Conservation (phyloP, 1,284 basidiomycete genomes). For the Trichosporon sp. region DNA sequence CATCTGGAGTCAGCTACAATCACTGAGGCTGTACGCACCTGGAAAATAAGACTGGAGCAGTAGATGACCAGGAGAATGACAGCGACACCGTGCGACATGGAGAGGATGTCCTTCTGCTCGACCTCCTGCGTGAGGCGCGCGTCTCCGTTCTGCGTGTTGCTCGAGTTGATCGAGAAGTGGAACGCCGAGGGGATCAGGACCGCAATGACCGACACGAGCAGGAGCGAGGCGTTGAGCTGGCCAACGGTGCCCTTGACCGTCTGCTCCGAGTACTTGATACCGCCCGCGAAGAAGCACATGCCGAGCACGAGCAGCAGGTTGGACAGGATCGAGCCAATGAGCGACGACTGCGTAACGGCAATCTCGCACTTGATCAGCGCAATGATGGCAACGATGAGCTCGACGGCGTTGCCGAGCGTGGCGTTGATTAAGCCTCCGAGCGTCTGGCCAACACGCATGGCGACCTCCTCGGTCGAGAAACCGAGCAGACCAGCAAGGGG, state of each 20-base stretch:
- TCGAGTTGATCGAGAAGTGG: conserved; percentile 56
- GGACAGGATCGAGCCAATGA: conserved; percentile 67
- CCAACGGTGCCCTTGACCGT: conserved; percentile 55
- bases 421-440: conserved; percentile 61
- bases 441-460: conserved; percentile 72
- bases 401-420: conserved; percentile 59
- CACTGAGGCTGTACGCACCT: conserved; percentile 45
- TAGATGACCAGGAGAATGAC: conserved; percentile 76
- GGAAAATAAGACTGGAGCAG: conserved; percentile 74
- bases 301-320: conserved; percentile 76
- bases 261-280: conserved; percentile 55
- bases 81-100: conserved; percentile 77
- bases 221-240: conserved; percentile 59
- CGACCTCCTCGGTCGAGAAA: conserved; percentile 84
- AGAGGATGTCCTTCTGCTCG: conserved; percentile 63
- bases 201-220: conserved; percentile 60
- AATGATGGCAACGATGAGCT: conserved; percentile 68
- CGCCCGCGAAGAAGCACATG: conserved; percentile 62
- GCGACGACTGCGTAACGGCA: conserved; percentile 72
- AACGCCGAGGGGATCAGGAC: conserved; percentile 59
- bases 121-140: conserved; percentile 41
- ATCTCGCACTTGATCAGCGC: conserved; percentile 80
- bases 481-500: conserved; percentile 72
- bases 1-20: conserved; percentile 61
- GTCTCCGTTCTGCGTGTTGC: conserved; percentile 35